These are phyloP conservation scores for Saccharomyces uvarum DNA, from an alignment of 1,139 yeast genomes.

Conservation along the genomic window DNA sequence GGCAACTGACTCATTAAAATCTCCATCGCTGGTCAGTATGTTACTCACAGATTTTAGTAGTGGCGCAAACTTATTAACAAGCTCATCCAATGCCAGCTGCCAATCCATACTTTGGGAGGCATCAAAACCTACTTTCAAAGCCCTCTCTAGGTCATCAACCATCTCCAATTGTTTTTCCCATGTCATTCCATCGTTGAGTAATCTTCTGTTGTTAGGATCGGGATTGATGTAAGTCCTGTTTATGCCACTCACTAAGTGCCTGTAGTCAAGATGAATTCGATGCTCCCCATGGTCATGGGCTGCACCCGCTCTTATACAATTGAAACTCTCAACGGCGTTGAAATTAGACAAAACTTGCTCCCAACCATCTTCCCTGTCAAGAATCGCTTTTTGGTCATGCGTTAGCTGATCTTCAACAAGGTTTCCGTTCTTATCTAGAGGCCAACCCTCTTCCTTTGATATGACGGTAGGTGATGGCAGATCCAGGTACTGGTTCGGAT, in stretches of 20 bases:
- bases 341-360: slow-evolving; percentile 24
- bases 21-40: slow-evolving; percentile 21
- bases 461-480: slow-evolving; percentile 32
- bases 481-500: slow-evolving; percentile 33
- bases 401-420: slow-evolving; percentile 19
- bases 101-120: slow-evolving; percentile 42
- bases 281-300: slow-evolving; percentile 40
- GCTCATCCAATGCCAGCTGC: slow-evolving; percentile 41
- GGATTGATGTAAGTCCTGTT: slow-evolving; percentile 41
- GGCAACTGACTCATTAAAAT: slow-evolving; percentile 17
- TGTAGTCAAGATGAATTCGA: slow-evolving; percentile 42
- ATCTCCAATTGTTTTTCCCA: slow-evolving; percentile 30
- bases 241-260: slow-evolving; percentile 43
- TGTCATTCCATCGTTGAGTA: slow-evolving; percentile 34
- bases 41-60: slow-evolving; percentile 36
- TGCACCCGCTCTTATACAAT: slow-evolving; percentile 39
- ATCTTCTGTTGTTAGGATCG: slow-evolving; percentile 42
- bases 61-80: slow-evolving; percentile 46
- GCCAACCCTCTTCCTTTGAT: slow-evolving; percentile 25
- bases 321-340: slow-evolving; percentile 35
- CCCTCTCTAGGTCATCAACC: slow-evolving; percentile 31
- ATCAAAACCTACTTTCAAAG: slow-evolving; percentile 30
- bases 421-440: slow-evolving; percentile 16
- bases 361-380: slow-evolving; percentile 24
- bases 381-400: slow-evolving; percentile 14